phyloP scores from a whole-genome alignment of 495 filamentous ascomycete species.

The Staphylotrichum longicolle region DNA sequence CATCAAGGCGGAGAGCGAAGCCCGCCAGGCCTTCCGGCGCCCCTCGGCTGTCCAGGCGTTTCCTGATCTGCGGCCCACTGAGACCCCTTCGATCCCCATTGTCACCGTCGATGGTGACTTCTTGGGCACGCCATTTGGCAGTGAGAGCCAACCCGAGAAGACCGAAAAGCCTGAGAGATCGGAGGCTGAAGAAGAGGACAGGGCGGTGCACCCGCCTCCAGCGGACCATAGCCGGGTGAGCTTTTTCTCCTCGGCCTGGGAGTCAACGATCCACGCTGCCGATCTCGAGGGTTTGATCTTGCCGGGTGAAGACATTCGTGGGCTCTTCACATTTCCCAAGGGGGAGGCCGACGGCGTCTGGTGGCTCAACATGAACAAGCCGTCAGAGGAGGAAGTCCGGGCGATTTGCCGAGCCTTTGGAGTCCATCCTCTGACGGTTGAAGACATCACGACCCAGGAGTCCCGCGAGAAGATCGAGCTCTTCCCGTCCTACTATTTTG shows the following conservation, averaged over 20 bases:
- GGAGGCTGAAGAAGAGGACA: slow-evolving; percentile 23
- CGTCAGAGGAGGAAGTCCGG: slow-evolving; percentile 82
- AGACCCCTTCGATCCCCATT: slow-evolving; percentile 22
- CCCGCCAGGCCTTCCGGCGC: slow-evolving; percentile 46
- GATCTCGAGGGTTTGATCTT: slow-evolving; percentile 84
- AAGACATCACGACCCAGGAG: slow-evolving; percentile 93
- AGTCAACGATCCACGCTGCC: slow-evolving; percentile 84
- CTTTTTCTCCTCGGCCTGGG: slow-evolving; percentile 92
- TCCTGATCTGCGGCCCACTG: slow-evolving; percentile 52
- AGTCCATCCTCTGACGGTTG: slow-evolving; percentile 87
- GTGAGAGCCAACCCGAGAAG: slow-evolving; percentile 38
- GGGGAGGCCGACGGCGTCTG: slow-evolving; percentile 76
- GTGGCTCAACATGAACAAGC: slow-evolving; percentile 94
- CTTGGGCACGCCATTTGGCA: slow-evolving; percentile 44
- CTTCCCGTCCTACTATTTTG: slow-evolving; percentile 95
- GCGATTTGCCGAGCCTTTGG: slow-evolving; percentile 89
- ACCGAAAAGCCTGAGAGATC: slow-evolving; percentile 23
- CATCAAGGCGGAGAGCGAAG: slow-evolving; percentile 52
- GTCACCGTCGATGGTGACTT: slow-evolving; percentile 52
- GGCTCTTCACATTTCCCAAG: slow-evolving; percentile 73
- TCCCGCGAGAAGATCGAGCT: slow-evolving; percentile 97
- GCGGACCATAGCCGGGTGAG: slow-evolving; percentile 74
- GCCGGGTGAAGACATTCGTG: slow-evolving; percentile 82
- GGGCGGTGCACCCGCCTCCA: slow-evolving; percentile 29
- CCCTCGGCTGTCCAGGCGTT: slow-evolving; percentile 54